Evolutionary conservation across 371 early-diverging fungal species (phyloP), one percentile per base, ranked within the genome.

Genomic region (Zopfochytrium polystomum): DNA sequence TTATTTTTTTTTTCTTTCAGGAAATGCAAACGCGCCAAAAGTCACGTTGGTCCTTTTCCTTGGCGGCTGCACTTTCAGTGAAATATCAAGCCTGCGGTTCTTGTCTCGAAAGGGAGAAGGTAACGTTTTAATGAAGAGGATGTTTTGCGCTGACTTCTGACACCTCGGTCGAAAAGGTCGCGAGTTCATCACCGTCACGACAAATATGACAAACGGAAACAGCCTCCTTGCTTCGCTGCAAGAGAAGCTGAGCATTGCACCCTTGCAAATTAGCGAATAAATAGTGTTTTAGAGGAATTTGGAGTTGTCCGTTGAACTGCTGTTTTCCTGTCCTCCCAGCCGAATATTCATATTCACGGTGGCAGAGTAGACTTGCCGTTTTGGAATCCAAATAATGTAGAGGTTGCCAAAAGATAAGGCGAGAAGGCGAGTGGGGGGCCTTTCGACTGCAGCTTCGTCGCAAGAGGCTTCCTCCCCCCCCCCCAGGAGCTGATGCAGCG

Each of bases 61-160:
- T n/a, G 96, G 95, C 35, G 96, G 96, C n/a, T 93, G 93, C 68
- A 95, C 95, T 1, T 88, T 79, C 52, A 88, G 95, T 7, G 96
- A 96, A 68, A 84, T 95, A 13, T 81, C 93, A 6, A 92, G 95
- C 23, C 76, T 93, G 25, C 80, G 95, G 15, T 88, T 91, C 67
- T 70, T 94, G 45, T 82, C 90, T 13, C 85, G 86, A 63, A 86
- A 87, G 62, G 84, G 84, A 63, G 66, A 62, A 47, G 87, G 89
- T 82, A 30, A 47, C 23, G 0, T 46, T 46, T 15, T 6, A 43
- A 31, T n/a, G 20, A 13, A 23, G 0, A 11, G 25, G 9, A 49
- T 29, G n/a, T 38, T n/a, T 25, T 2, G n/a, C 25, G 47, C 47
- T 44, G 23, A n/a, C 34, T 11, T 13, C 5, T 9, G n/a, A 49